Percentiles rank a stretch among this genome's conserved stretches.
phyloP scores from a whole-genome alignment of 345 rosid genomes.

The Eucalyptus paniculata region DNA sequence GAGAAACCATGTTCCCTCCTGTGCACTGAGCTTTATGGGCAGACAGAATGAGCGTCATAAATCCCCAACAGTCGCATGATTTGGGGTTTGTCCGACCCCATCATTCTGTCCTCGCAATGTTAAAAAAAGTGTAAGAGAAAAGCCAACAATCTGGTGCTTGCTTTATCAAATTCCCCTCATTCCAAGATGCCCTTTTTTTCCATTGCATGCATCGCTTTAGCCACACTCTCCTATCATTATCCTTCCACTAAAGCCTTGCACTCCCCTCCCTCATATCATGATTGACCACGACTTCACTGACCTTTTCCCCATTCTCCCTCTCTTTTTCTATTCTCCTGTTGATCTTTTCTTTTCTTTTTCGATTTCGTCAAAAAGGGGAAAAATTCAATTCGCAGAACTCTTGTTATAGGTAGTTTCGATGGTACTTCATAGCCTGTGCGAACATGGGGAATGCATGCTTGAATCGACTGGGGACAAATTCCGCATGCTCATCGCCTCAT shows the following conservation, averaged over 20 bases:
- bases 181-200: background rate
- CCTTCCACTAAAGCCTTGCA: background rate
- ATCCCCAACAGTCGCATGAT: background rate
- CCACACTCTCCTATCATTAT: background rate
- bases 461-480: background rate
- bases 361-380: background rate
- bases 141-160: background rate
- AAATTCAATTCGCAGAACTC: background rate
- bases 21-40: background rate
- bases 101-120: background rate
- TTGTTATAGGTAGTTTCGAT: background rate
- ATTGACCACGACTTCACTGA: background rate
- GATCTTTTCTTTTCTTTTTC: background rate
- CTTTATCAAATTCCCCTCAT: background rate
- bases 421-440: background rate
- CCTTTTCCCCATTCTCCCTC: background rate
- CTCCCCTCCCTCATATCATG: background rate
- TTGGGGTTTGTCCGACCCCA: background rate
- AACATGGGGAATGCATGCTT: background rate
- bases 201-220: background rate
- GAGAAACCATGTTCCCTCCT: background rate
- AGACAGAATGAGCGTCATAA: background rate
- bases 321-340: background rate
- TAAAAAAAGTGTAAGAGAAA: background rate
- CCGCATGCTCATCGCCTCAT: background rate